Conservation (phyloP, 805 yeast species). For the Saccharomycopsis oosterbeekiorum region DNA sequence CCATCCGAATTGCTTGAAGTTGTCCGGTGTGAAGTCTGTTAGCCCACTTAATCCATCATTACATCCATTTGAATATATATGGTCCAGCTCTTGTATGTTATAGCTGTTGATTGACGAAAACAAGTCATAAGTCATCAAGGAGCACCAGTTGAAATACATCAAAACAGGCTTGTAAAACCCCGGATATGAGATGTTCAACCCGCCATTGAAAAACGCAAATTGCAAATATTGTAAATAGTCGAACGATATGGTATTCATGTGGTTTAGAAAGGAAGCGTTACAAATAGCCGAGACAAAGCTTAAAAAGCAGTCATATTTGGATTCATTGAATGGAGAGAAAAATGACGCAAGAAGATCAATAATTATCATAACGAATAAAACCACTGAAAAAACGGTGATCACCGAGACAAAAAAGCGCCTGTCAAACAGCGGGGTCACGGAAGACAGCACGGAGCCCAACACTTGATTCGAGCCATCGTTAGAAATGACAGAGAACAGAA, state of each 20-base stretch:
- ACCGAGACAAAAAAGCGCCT: conserved; percentile 31
- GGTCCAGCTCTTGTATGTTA: conserved; percentile 28
- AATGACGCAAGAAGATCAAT: conserved; percentile 29
- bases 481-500: conserved; percentile 32
- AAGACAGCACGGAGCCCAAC: conserved; percentile 39
- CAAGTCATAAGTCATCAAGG: conserved; percentile 30
- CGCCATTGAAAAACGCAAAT: conserved; percentile 48
- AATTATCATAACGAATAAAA: conserved; percentile 31
- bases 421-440: conserved; percentile 40
- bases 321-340: conserved; percentile 50
- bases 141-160: conserved; percentile 44
- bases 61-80: conserved; percentile 29
- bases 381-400: conserved; percentile 29
- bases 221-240: conserved; percentile 47
- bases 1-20: conserved; percentile 27
- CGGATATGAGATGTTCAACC: conserved; percentile 46
- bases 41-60: conserved; percentile 34
- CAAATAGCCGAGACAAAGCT: conserved; percentile 48
- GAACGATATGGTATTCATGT: conserved; percentile 43
- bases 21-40: conserved; percentile 23
- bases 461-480: conserved; percentile 29
- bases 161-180: conserved; percentile 52
- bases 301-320: conserved; percentile 39
- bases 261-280: conserved; percentile 43
- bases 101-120: conserved; percentile 14